Evolutionary conservation across 768 basidiomycete genomes (phyloP), one percentile per base, ranked within the genome.

Genomic region (Podaxis carcinomalis): DNA sequence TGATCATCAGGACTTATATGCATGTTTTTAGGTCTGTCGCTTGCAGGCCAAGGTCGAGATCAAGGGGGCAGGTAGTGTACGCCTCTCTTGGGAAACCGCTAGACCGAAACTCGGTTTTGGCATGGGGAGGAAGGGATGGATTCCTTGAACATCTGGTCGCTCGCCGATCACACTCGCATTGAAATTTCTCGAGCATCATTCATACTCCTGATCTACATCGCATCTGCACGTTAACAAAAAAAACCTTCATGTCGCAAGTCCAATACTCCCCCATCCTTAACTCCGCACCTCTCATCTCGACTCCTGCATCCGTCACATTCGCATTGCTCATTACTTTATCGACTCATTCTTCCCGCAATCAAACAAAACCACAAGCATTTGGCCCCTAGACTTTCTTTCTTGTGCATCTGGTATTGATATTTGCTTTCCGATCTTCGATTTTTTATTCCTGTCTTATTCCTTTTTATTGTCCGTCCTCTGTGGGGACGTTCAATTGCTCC

Each of bases 41-140:
- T 56, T 77, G 51, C 74, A 77, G 60, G 75, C 74, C 2, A 70
- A 75, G 44, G 75, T 78, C 28, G 55, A 64, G 59, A 77, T 78
- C 62, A 74, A 72, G 44, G 77, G 77, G 32, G 77, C 74, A 3
- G 77, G 76, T 27, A 77, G 74, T 49, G 76, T 77, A 21, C 66
- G 66, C 50, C 61, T 78, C 32, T 74, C 73, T 14, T 77, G 76
- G 75, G 69, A 64, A 54, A 69, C 70, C 27, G 36, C 57, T 14
- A 72, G 70, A 47, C 52, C 59, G 10, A 60, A 60, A 27, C 10
- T 60, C 46, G 23, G 51, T 42, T 60, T 60, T 14, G 28, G 42
- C 40, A 52, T 59, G 27, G 51, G 58, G 16, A 54, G 19, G 42
- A 54, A 16, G 44, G 51, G 59, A 47, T 60, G 59, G 59, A 47